Evolutionary conservation across 495 filamentous ascomycete species (phyloP).

Genomic region (Lophium mytilinum): DNA sequence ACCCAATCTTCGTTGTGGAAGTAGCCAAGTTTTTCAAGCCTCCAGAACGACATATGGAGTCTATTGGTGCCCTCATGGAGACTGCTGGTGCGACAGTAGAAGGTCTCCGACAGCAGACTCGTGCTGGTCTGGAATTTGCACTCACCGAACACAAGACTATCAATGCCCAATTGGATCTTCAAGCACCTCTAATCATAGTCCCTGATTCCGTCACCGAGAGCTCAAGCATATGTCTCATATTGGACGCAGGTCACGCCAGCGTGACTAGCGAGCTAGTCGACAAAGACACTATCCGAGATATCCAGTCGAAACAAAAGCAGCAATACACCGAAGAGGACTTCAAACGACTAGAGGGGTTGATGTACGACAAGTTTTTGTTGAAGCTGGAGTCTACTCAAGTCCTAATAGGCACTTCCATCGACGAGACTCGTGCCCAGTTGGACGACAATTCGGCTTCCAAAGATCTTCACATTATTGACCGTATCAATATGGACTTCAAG

Average conservation of each 20-base stretch:
- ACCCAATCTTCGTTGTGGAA: constrained; percentile 82
- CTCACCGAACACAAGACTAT: constrained; percentile 96
- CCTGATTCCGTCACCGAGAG: constrained; percentile 81
- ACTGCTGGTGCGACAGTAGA: constrained; percentile 92
- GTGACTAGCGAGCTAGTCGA: constrained; percentile 91
- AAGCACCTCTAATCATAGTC: constrained; percentile 91
- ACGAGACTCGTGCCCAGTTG: constrained; percentile 81
- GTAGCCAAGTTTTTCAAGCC: constrained; percentile 92
- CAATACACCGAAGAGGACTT: constrained; percentile 85
- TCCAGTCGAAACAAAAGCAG: constrained; percentile 84
- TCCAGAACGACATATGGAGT: constrained; percentile 95
- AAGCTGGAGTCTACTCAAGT: constrained; percentile 91
- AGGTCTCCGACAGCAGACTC: constrained; percentile 85
- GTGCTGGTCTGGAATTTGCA: constrained; percentile 91
- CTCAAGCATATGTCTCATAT: constrained; percentile 75
- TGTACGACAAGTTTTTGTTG: constrained; percentile 92
- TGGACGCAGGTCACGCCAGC: constrained; percentile 93
- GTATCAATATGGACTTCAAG: constrained; percentile 92
- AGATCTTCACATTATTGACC: constrained; percentile 84
- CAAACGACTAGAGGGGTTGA: constrained; percentile 73
- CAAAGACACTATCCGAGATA: constrained; percentile 73
- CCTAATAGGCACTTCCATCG: constrained; percentile 88
- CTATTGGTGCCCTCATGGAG: constrained; percentile 87
- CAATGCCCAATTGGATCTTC: constrained; percentile 89
- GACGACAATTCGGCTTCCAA: constrained; percentile 57